Evolutionary conservation across 148 eudicot species (phyloP), one percentile per base, ranked within the genome.

Genomic region (Euryodendron excelsum): DNA sequence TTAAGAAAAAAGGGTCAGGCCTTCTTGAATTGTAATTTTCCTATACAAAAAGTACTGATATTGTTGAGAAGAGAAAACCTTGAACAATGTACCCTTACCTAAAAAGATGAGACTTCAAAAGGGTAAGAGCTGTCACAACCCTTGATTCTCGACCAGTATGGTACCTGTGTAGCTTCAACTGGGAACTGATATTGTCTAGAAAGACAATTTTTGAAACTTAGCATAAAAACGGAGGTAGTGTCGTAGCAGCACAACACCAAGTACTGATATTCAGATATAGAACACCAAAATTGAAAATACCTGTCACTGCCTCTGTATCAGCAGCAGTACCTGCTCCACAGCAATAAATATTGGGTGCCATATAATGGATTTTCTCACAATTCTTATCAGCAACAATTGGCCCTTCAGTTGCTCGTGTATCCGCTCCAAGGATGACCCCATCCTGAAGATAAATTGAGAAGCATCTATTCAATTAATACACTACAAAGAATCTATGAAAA

Each of bases 321-420:
- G 99, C 98, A 82, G 99, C 99, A 67, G 98, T 93, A 53, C 98
- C 96, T 62, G 98, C 97, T 78, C 98, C 98, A 89, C 98, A 95
- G 77, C 98, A 93, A 78, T 93, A 95, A n/a, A 91, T 95, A 69
- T 93, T 95, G 48, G 96, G 97, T 5, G 98, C 97, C 97, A 95
- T 91, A 82, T 87, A 93, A 83, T 95, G 97, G 75, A 95, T 95
- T 84, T 93, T 95, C 81, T 95, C 96, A 85, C 94, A 93, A 74
- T 93, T 93, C 83, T 93, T 93, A 81, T 95, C 97, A 72, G 92
- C 91, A 58, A 95, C 97, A 65, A 92, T 95, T 44, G 94, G 97
- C 55, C 99, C 97, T 81, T 87, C 96, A 18, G 98, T 91, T n/a
- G 97, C 96, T 84, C 97, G 87, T 10, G 98, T 96, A 81, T 96